These are phyloP conservation scores for Tephrocybe sp. DNA, from an alignment of 768 basidiomycete genomes.

Conservation along the genomic window DNA sequence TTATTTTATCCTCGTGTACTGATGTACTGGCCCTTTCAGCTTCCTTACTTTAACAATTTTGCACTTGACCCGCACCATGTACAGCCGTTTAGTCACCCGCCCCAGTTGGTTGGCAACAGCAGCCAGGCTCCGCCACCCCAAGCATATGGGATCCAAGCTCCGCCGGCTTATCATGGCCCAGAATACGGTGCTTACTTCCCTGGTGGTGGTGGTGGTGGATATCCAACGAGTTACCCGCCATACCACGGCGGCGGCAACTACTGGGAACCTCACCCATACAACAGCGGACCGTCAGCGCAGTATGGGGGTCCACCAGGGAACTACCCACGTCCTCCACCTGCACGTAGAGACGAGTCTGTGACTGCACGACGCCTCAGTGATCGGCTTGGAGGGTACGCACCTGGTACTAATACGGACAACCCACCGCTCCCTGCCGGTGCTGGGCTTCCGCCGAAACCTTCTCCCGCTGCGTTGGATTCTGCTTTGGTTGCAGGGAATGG, in stretches of 20 bases:
- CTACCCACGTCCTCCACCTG: constrained; percentile 36
- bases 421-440: constrained; percentile 58
- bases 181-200: constrained; percentile 37
- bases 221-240: constrained; percentile 41
- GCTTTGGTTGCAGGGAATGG: constrained; percentile 52
- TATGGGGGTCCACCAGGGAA: constrained; percentile 35
- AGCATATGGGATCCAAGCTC: constrained; percentile 77
- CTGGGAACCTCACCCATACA: constrained; percentile 44
- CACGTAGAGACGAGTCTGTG: constrained; percentile 58
- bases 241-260: constrained; percentile 33
- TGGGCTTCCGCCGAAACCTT: constrained; percentile 79
- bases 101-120: constrained; percentile 59
- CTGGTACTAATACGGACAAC: constrained; percentile 37
- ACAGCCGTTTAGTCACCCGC: constrained; percentile 80
- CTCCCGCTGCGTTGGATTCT: constrained; percentile 49
- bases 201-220: constrained; percentile 23
- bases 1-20: constrained; percentile 2
- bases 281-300: constrained; percentile 32
- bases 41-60: constrained; percentile 93
- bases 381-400: constrained; percentile 75
- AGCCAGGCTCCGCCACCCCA: constrained; percentile 77
- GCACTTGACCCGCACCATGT: constrained; percentile 94
- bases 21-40: constrained; percentile 37
- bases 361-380: constrained; percentile 70
- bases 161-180: constrained; percentile 40